Evolutionary conservation across 192 early-diverging fungal species (phyloP), one percentile per base, ranked within the genome.

Genomic region (Podila epigama): DNA sequence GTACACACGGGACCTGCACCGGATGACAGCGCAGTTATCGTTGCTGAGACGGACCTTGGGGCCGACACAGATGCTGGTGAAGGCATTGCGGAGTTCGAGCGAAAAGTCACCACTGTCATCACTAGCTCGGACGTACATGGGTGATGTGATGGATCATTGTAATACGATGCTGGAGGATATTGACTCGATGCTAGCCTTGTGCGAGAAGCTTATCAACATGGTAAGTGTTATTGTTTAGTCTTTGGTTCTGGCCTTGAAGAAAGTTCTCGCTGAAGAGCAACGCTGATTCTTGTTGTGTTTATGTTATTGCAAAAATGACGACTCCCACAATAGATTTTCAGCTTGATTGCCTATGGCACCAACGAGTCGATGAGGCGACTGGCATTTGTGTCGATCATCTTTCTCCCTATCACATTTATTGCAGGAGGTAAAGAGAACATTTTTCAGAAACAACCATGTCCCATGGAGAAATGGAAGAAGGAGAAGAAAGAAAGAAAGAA

Each of bases 351-450:
- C 15, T 83, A 79, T 37, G 80, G 82, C 52, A 83, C 81, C 22
- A 82, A 69, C 35, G 64, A 77, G 48, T 79, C 68, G 4, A 80
- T 79, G 78, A 36, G 56, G 18, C 37, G n/a, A 1, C 25, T 79
- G 3, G 60, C 78, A 11, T 29, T 72, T 0, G 63, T 79, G 20
- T 63, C 64, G 56, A 51, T 83, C 29, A 37, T 85, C 33, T 82
- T 85, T 51, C 57, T 85, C 1, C 84, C 83, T 2, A 84, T 85
- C 20, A 85, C 83, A 18, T 85, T 85, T 42, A 34, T 85, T 20
- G 83, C 83, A 16, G 82, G 82, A 51, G 73, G 66, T 83, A 79
- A 42, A 15, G 31, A 12, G 32, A 28, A 58, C 32, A 0, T 12
- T 16, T 20, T 39, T 51, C 36, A 11, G 5, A 66, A 27, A 16